phyloP scores from a whole-genome alignment of 225 moss, liverwort and hornwort species.

The Asterella californica region DNA sequence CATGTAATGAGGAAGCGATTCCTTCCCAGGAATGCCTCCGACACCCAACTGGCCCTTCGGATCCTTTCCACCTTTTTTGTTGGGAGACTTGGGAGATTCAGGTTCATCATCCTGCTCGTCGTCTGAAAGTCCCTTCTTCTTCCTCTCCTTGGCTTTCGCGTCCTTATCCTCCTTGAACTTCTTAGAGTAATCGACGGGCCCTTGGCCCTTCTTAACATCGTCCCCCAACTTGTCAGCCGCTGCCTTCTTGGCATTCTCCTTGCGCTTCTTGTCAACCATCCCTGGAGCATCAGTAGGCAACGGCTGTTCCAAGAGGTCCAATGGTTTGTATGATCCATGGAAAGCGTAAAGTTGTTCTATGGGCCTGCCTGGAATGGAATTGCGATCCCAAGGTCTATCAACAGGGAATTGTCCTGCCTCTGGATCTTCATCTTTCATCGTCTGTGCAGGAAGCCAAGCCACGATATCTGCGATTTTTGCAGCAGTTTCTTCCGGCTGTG shows the following conservation, averaged over 20 bases:
- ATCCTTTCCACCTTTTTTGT: constrained; percentile 26
- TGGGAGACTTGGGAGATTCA: constrained; percentile 31
- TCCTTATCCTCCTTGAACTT: constrained; percentile 34
- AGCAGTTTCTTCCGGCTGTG: constrained; percentile 66
- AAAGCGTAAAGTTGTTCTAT: constrained; percentile 51
- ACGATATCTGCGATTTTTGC: constrained; percentile 57
- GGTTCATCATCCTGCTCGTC: constrained; percentile 14
- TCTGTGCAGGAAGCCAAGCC: constrained; percentile 73
- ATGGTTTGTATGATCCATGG: constrained; percentile 50
- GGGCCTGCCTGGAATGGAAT: constrained; percentile 45
- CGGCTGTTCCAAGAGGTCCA: constrained; percentile 31
- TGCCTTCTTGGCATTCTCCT: constrained; percentile 25
- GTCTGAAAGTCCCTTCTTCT: constrained; percentile 15
- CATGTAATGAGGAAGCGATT: constrained; percentile 39
- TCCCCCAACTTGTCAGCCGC: constrained; percentile 29
- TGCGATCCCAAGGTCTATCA: constrained; percentile 40
- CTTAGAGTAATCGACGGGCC: constrained; percentile 32
- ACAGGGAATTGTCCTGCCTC: constrained; percentile 49
- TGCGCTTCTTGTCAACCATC: constrained; percentile 42
- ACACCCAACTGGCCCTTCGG: constrained; percentile 35
- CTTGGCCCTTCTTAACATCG: constrained; percentile 27
- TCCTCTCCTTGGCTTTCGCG: constrained; percentile 9
- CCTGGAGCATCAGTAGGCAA: constrained; percentile 20
- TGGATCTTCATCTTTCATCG: constrained; percentile 66
- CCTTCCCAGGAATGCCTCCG: constrained; percentile 29